Percentiles rank a stretch among this genome's conserved stretches.
phyloP scores from a whole-genome alignment of 129 eudicot species.

The Erigeron canadensis region DNA sequence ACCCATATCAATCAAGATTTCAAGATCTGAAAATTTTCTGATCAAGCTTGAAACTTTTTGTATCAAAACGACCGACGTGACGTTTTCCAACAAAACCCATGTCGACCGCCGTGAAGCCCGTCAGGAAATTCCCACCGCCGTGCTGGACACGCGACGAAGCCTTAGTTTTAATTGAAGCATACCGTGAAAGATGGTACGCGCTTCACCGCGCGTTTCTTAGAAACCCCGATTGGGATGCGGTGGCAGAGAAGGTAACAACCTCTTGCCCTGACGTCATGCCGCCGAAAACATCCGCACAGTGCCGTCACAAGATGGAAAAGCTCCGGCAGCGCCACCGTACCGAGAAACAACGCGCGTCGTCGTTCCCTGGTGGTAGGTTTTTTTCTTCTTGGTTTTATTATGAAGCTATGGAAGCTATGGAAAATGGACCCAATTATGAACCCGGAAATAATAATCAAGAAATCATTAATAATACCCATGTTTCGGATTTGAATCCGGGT shows the following conservation, averaged over 20 bases:
- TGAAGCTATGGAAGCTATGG: conserved; percentile 88
- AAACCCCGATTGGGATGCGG: conserved; percentile 92
- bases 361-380: conserved; percentile 60
- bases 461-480: neutral
- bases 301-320: conserved; percentile 99
- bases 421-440: conserved; percentile 47
- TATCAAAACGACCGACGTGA: conserved; percentile 18
- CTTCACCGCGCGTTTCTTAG: conserved; percentile 88
- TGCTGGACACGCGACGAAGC: conserved; percentile 96
- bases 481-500: conserved; percentile 25
- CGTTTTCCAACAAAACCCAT: conserved; percentile 23
- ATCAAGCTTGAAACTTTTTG: neutral
- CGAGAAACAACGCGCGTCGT: conserved; percentile 71
- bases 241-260: conserved; percentile 58
- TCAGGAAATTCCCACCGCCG: conserved; percentile 83
- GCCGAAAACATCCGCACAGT: conserved; percentile 94
- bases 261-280: conserved; percentile 66
- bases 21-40: neutral
- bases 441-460: conserved; percentile 6
- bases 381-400: conserved; percentile 76
- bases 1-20: neutral
- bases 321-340: conserved; percentile 92
- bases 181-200: conserved; percentile 86
- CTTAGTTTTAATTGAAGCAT: conserved; percentile 68
- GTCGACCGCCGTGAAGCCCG: conserved; percentile 42